Percentiles rank a stretch among this genome's conserved stretches.
Evolutionary conservation across 345 rosid species (phyloP).

Genomic region (Lepidium sativum): DNA sequence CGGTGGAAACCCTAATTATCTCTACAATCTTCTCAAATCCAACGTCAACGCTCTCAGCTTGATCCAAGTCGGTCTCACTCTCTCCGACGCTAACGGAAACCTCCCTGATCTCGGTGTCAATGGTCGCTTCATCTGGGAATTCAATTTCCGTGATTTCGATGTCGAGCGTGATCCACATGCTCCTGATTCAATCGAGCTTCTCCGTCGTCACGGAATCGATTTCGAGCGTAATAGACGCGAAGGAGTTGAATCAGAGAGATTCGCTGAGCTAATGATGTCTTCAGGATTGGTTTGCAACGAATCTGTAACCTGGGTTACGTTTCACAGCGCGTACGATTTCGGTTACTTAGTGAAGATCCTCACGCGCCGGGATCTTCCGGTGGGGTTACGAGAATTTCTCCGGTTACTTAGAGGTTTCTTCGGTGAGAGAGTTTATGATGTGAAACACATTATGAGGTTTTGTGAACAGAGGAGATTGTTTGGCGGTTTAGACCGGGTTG

Average conservation of each 20-base stretch:
- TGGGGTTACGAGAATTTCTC: constrained; percentile 42
- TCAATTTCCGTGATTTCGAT: constrained; percentile 87
- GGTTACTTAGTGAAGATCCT: constrained; percentile 79
- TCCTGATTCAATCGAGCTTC: constrained; percentile 66
- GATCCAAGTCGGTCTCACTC: constrained; percentile 83
- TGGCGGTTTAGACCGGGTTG: constrained; percentile 83
- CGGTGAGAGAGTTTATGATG: constrained; percentile 62
- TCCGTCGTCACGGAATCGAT: constrained; percentile 79
- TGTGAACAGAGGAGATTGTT: constrained; percentile 43
- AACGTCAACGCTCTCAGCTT: constrained; percentile 76
- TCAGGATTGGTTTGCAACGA: constrained; percentile 77
- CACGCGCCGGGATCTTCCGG: constrained; percentile 58
- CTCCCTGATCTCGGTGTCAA: constrained; percentile 56
- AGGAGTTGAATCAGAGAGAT: constrained; percentile 56
- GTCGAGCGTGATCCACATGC: constrained; percentile 66
- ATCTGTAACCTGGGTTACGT: constrained; percentile 84
- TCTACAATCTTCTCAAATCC: constrained; percentile 58
- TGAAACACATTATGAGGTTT: constrained; percentile 81
- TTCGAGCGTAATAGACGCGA: constrained; percentile 51
- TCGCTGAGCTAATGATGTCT: constrained; percentile 86
- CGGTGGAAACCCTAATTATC: constrained; percentile 40
- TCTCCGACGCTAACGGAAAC: constrained; percentile 55
- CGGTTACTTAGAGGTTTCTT: constrained; percentile 42
- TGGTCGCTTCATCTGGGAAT: constrained; percentile 68
- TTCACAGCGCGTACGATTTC: constrained; percentile 93